These are phyloP conservation scores for Trifolium pratense DNA, from an alignment of 306 rosid species.

Conservation along the genomic window DNA sequence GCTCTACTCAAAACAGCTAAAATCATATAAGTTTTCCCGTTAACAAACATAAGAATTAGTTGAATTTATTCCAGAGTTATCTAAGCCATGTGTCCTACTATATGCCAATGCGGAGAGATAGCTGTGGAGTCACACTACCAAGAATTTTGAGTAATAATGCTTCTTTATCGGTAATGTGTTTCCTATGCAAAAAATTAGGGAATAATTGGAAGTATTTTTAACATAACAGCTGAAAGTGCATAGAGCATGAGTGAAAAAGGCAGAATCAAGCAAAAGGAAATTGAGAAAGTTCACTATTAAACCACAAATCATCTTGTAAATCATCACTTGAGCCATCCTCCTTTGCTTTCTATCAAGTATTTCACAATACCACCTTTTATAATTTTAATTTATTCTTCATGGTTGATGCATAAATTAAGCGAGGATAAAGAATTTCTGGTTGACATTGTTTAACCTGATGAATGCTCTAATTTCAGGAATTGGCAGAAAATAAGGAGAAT, in stretches of 20 bases:
- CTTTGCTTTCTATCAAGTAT: conserved; percentile 15
- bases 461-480: conserved; percentile 62
- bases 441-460: conserved; percentile 39
- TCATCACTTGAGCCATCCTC: conserved; percentile 4
- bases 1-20: not conserved
- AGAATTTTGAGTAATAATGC: not conserved
- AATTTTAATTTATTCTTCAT: not conserved
- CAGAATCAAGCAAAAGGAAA: not conserved
- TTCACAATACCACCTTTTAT: not conserved
- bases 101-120: not conserved
- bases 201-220: conserved; percentile 16
- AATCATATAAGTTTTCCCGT: not conserved
- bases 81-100: not conserved
- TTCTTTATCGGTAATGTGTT: conserved; percentile 1
- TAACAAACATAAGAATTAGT: conserved; percentile 12
- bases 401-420: conserved; percentile 35
- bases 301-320: conserved; percentile 21
- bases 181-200: not conserved
- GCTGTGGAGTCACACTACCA: not conserved
- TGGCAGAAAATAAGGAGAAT: conserved; percentile 57
- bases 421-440: conserved; percentile 17
- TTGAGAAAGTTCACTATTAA: conserved; percentile 6
- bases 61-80: not conserved
- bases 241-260: conserved; percentile 1
- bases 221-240: not conserved